Evolutionary conservation across 1,284 basidiomycete species (phyloP), one percentile per base, ranked within the genome.

Genomic region (Ceratobasidium sp.): DNA sequence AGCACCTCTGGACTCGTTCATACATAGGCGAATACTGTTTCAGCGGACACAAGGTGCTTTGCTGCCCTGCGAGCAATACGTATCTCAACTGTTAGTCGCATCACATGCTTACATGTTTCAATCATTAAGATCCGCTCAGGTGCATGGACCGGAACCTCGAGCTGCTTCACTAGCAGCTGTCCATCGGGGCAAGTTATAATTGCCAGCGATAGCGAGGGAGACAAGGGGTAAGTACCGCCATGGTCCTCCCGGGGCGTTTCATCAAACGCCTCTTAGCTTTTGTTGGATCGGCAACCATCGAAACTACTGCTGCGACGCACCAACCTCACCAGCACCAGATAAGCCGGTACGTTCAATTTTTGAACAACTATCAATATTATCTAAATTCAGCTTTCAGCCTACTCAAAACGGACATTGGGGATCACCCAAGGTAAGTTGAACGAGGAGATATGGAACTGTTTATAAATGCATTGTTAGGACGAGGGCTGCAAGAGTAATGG

Each of bases 401-500:
- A n/a, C 46, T 4, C 64, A 49, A n/a, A 67, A 67, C 44, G 64
- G 64, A 20, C 64, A 67, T n/a, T 67, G 64, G 64, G 64, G 64
- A 6, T 67, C 64, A 3, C 64, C 64, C 13, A 67, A 67, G 42
- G 64, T 67, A 26, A 1, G 64, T 49, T 33, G 23, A 51, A 23
- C 33, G 33, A 33, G 4, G 33, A 33, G 28, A 12, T 18, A n/a
- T 67, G 20, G 18, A 2, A 63, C 39, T 0, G n/a, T 10, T 67
- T 20, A 20, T 26, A 49, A 2, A 67, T 6, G 5, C 26, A 26
- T 26, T 4, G 5, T 23, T 33, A 67, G 64, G 44, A 67, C 64
- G 64, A 67, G 23, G 64, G 64, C 7, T 67, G 64, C 44, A 67
- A 67, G 33, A 44, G 64, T 2, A 67, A 67, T 18, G 44, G 64